phyloP scores from a whole-genome alignment of 2,329 filamentous ascomycete species.

The Westerdykella ornata region DNA sequence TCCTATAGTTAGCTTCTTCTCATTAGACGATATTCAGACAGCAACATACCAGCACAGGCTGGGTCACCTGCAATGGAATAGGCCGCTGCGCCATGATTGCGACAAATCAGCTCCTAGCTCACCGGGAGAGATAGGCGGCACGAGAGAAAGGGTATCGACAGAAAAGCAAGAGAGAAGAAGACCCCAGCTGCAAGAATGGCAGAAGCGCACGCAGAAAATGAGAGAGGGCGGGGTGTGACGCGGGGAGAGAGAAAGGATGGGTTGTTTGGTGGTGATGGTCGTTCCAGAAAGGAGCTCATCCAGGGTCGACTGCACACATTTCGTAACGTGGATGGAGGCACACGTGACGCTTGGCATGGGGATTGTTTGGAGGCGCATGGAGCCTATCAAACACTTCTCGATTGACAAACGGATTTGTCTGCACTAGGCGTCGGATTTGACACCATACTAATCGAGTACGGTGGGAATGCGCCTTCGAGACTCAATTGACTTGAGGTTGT shows the following conservation, averaged over 20 bases:
- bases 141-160: constrained; percentile 30
- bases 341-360: constrained; percentile 1
- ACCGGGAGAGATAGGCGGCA: constrained; percentile 28
- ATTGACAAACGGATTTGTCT: too few species aligned
- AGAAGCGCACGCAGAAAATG: constrained; percentile 35
- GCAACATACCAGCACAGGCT: constrained; percentile 66
- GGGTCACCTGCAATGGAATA: constrained; percentile 73
- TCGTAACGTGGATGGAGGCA: constrained; percentile 1
- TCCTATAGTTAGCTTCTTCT: constrained; percentile 25
- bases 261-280: constrained; percentile 20
- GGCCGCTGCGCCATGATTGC: constrained; percentile 62
- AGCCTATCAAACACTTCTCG: not conserved
- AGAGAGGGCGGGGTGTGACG: constrained; percentile 23
- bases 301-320: not conserved
- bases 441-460: too few species aligned
- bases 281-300: not conserved
- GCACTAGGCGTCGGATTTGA: too few species aligned
- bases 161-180: constrained; percentile 28
- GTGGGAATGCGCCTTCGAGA: too few species aligned
- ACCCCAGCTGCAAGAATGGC: constrained; percentile 32
- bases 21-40: constrained; percentile 1
- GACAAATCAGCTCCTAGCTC: constrained; percentile 36
- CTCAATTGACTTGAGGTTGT: too few species aligned
- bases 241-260: constrained; percentile 13
- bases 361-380: not conserved